phyloP scores from a whole-genome alignment of 78 protist genomes.

The Planoprotostelium fungivorum region DNA sequence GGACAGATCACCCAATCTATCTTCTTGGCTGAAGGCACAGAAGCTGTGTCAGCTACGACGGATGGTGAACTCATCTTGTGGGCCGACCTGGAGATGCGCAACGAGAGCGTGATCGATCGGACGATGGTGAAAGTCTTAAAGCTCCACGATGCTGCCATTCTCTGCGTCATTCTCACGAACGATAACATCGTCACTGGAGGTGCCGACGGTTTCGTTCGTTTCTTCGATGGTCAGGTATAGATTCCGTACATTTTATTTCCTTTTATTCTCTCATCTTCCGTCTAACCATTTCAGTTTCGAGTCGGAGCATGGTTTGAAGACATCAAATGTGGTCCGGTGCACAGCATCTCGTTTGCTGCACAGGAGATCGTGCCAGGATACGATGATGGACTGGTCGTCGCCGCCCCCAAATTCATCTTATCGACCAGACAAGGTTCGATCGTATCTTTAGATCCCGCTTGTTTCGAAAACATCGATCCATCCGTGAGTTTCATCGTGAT shows the following conservation, averaged over 20 bases:
- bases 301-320: slow-evolving; percentile 63
- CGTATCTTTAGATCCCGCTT: neutral
- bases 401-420: neutral
- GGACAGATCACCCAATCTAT: neutral
- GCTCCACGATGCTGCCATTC: slow-evolving; percentile 23
- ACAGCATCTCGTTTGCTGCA: slow-evolving; percentile 35
- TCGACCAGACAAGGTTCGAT: neutral
- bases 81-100: neutral
- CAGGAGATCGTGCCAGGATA: neutral
- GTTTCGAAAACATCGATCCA: neutral
- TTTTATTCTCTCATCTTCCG: neutral
- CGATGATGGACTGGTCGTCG: neutral
- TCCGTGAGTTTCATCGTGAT: neutral
- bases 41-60: neutral
- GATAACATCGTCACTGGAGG: slow-evolving; percentile 58
- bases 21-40: neutral
- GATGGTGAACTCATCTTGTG: neutral
- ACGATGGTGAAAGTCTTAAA: slow-evolving; percentile 14
- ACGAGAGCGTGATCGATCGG: neutral
- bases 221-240: slow-evolving; percentile 36
- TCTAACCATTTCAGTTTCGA: slow-evolving; percentile 4
- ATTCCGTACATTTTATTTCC: no score
- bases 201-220: slow-evolving; percentile 51
- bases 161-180: neutral
- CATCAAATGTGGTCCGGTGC: slow-evolving; percentile 43